Conservation (phyloP, 768 basidiomycete genomes). For the Saitozyma sp. region DNA sequence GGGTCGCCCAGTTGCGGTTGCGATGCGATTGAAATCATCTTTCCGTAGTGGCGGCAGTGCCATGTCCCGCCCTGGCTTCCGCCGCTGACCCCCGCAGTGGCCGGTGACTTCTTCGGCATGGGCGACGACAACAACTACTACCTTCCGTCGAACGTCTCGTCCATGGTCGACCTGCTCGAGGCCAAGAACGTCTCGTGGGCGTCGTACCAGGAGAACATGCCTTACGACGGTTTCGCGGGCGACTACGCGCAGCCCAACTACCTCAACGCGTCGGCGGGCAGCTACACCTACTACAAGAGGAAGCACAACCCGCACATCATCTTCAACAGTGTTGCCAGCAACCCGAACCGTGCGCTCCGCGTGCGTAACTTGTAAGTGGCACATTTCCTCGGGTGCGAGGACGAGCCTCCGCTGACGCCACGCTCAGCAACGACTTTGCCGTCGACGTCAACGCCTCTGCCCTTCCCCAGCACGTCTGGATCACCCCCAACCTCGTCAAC, state of each 20-base stretch:
- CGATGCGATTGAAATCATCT: too few species aligned
- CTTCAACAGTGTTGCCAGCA: slow-evolving; percentile 59
- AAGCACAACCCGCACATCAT: slow-evolving; percentile 63
- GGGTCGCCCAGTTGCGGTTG: not conserved
- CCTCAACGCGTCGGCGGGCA: slow-evolving; percentile 45
- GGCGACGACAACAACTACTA: slow-evolving; percentile 52
- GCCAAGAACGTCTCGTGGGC: slow-evolving; percentile 63
- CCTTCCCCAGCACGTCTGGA: slow-evolving; percentile 64
- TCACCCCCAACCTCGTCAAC: slow-evolving; percentile 66
- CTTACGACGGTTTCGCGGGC: slow-evolving; percentile 14
- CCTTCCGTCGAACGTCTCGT: slow-evolving; percentile 60
- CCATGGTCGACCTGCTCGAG: slow-evolving; percentile 65
- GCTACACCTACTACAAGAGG: slow-evolving; percentile 61
- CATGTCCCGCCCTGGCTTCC: too few species aligned
- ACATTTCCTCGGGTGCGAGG: too few species aligned
- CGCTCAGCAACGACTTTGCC: slow-evolving; percentile 59
- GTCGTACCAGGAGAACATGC: slow-evolving; percentile 54
- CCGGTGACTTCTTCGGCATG: slow-evolving; percentile 62
- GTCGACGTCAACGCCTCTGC: slow-evolving; percentile 59
- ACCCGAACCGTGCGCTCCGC: slow-evolving; percentile 55
- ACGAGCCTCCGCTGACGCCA: too few species aligned
- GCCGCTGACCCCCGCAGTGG: slow-evolving; percentile 30
- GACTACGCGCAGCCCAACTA: slow-evolving; percentile 55
- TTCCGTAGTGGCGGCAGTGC: too few species aligned
- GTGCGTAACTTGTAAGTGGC: slow-evolving; percentile 58